Evolutionary conservation across 2,329 filamentous ascomycete species (phyloP).

Genomic region (Diaporthe eres): DNA sequence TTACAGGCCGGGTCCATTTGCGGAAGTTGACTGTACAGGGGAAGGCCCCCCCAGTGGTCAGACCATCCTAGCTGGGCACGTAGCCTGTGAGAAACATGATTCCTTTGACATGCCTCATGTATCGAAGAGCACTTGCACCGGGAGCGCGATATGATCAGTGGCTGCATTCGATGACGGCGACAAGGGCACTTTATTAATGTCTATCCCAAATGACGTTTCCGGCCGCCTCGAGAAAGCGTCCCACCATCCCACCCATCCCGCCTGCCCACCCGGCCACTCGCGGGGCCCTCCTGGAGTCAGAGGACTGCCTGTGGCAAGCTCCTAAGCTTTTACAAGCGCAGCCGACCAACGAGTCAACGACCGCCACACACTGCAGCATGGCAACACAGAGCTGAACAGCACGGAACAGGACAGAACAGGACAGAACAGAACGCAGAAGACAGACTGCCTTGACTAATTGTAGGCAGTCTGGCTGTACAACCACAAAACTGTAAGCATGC

Average conservation of each 20-base stretch:
- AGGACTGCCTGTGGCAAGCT: constrained; percentile 25
- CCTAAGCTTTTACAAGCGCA: constrained; percentile 14
- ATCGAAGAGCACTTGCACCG: not conserved
- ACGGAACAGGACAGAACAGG: not conserved
- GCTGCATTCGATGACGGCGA: constrained; percentile 22
- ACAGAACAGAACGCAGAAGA: not conserved
- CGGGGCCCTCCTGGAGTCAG: constrained; percentile 1
- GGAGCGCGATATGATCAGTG: not conserved
- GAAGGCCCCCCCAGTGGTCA: not conserved
- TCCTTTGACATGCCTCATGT: not conserved
- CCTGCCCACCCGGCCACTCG: constrained; percentile 4
- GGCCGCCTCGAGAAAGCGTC: not conserved
- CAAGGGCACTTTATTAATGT: not conserved
- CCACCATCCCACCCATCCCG: not conserved
- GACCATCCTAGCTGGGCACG: not conserved
- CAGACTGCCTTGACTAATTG: not conserved
- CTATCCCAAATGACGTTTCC: constrained; percentile 24
- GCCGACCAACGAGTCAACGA: constrained; percentile 22
- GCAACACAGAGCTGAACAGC: not conserved
- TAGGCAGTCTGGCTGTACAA: not conserved
- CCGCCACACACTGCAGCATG: constrained; percentile 9
- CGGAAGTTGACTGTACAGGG: not conserved
- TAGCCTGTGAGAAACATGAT: not conserved
- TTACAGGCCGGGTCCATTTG: not conserved
- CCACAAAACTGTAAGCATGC: not conserved